These are phyloP conservation scores for Botrytis tulipae DNA, from an alignment of 2,329 filamentous ascomycete genomes.

Conservation along the genomic window DNA sequence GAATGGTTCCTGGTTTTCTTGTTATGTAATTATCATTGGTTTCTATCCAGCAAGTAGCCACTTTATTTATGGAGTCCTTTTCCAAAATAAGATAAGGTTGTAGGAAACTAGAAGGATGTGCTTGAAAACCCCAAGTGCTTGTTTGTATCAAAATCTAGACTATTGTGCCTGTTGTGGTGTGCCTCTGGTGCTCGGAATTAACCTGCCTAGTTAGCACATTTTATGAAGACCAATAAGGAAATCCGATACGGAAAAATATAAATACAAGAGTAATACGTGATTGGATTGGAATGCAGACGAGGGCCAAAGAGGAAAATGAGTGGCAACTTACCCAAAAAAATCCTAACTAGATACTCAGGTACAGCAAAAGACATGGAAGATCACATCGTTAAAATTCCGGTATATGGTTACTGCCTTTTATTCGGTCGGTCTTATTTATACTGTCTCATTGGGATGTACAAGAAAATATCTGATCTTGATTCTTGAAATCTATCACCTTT, in stretches of 20 bases:
- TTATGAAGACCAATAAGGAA: not conserved
- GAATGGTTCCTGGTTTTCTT: not conserved
- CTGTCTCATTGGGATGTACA: not conserved
- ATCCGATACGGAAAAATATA: slow-evolving; percentile 2
- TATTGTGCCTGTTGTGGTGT: not conserved
- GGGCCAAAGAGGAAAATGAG: not conserved
- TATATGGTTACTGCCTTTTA: not conserved
- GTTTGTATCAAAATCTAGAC: slow-evolving; percentile 2
- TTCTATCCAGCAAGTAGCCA: not conserved
- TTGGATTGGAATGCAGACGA: not conserved
- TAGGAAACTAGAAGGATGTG: not conserved
- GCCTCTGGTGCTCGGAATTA: not conserved
- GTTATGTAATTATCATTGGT: not conserved
- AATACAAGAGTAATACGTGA: not conserved
- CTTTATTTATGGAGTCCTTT: not conserved
- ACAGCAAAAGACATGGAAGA: not conserved
- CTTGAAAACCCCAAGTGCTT: not conserved
- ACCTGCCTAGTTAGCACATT: not conserved
- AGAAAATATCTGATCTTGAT: not conserved
- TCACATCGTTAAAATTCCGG: slow-evolving; percentile 5
- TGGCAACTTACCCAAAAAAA: not conserved
- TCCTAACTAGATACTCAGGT: not conserved
- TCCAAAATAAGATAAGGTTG: not conserved
- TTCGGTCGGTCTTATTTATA: not conserved
- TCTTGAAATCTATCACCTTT: not conserved